Conservation (phyloP, 495 filamentous ascomycete genomes). For the Penicillium dipodomyicola region DNA sequence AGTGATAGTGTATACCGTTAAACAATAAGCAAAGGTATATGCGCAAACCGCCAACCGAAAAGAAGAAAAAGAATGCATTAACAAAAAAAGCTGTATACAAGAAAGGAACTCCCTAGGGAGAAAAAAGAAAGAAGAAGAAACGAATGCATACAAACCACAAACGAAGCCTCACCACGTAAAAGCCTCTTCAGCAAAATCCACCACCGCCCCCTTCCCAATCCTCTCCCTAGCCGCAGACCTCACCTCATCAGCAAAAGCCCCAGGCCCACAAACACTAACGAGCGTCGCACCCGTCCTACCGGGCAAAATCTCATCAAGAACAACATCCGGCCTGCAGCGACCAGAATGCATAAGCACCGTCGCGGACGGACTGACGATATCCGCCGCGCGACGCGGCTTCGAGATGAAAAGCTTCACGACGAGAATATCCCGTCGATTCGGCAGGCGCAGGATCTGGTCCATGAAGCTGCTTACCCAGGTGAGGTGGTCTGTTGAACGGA, state of each 20-base stretch:
- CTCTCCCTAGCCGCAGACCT: conserved; percentile 64
- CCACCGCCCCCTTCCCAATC: conserved; percentile 60
- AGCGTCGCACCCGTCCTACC: conserved; percentile 75
- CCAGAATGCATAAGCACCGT: conserved; percentile 91
- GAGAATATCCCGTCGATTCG: conserved; percentile 75
- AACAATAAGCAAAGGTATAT: background rate
- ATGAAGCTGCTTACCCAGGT: conserved; percentile 95
- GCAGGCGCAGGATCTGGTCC: conserved; percentile 87
- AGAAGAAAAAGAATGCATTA: conserved; percentile 13
- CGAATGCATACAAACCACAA: background rate
- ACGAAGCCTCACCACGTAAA: conserved; percentile 65
- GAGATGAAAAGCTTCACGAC: conserved; percentile 87
- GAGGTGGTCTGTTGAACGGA: conserved; percentile 83
- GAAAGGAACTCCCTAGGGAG: background rate
- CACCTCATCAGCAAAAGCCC: conserved; percentile 86
- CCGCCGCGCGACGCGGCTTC: conserved; percentile 56
- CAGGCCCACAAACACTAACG: conserved; percentile 87
- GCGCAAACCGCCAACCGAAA: conserved; percentile 3
- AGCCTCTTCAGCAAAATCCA: conserved; percentile 94
- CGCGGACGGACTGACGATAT: conserved; percentile 76
- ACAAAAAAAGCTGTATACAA: conserved; percentile 2
- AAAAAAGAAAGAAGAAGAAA: conserved; percentile 3
- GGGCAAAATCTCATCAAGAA: conserved; percentile 77
- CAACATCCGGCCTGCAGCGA: conserved; percentile 51
- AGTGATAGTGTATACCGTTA: background rate